Base-by-base conservation (phyloP, 495 filamentous ascomycete genomes). In the Daldinia loculata region DNA sequence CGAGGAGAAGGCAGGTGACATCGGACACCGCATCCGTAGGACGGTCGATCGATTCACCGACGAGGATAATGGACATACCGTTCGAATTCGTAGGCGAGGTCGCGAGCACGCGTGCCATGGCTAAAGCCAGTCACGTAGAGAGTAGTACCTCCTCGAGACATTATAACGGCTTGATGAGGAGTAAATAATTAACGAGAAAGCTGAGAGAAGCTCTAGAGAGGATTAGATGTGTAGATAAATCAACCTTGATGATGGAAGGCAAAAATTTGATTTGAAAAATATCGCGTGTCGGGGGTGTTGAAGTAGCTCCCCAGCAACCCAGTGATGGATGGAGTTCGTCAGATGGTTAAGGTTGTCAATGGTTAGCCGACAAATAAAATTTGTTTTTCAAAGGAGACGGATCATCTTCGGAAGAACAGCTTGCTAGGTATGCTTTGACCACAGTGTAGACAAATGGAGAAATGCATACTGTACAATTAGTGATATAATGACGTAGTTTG, bases 81-180 rank as follows among this genome's bases (percentile, higher is more conserved):
- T 77, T 77, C 76, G 75, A 77, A 77, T 74, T 99, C 95, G 92
- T 97, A 98, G 85, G 95, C 95, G 82, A 99, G 93, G 84, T 99
- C 95, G 88, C 96, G 93, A 80, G 95, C 95, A 85, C 95, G 94
- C 80, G 95, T 99, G 77, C 95, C 96, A 81, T 97, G 95, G 85
- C 95, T 95, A 83, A 99, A 99, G 86, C 95, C 95, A 76, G 85
- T 86, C 74, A 98, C 95, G 86, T 99, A 99, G 63, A 99, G 93
- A 32, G 95, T 99, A 45, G 94, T 97, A 61, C 91, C 89, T 76
- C 92, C 89, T 72, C 94, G 93, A 87, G 94, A 97, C 94, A 97
- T 48, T 22, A 24, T 98, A 74, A 70, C 84, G 79, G 60, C 52
- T 50, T 57, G 30, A 63, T 57, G 68, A 63, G 61, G 58, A 56